These are phyloP conservation scores for Phytophthora nicotianae DNA, from an alignment of 352 stramenopile species.

Conservation along the genomic window DNA sequence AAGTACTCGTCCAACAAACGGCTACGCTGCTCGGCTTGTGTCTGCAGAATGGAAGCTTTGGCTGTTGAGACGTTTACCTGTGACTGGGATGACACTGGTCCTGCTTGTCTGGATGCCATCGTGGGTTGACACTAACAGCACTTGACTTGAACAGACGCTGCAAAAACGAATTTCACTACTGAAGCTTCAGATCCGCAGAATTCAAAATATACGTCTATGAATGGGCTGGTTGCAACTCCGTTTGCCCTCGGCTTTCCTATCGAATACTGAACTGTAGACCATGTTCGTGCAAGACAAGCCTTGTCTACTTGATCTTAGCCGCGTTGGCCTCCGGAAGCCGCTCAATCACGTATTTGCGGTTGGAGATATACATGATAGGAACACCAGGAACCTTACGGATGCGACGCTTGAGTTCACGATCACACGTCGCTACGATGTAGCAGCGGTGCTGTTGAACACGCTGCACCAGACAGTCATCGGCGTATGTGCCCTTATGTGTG, in stretches of 20 bases:
- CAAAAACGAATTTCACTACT: neutral
- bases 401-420: conserved; percentile 98
- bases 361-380: conserved; percentile 99
- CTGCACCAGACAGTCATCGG: conserved; percentile 98
- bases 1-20: conserved; percentile 53
- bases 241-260: conserved; percentile 12
- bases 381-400: conserved; percentile 99
- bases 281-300: conserved; percentile 1
- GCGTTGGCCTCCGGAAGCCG: conserved; percentile 97
- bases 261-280: conserved; percentile 25
- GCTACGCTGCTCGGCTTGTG: conserved; percentile 30
- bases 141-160: conserved; percentile 28
- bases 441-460: conserved; percentile 95
- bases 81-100: neutral
- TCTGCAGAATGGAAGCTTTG: conserved; percentile 16
- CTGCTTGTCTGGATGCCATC: conserved; percentile 18
- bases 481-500: conserved; percentile 98
- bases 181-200: neutral
- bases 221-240: conserved; percentile 12
- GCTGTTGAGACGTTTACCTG: neutral
- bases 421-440: conserved; percentile 99
- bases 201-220: conserved; percentile 41
- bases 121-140: conserved; percentile 1
- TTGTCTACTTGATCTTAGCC: conserved; percentile 84
- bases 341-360: conserved; percentile 99